A percentile compares a stretch with the other conserved stretches of the same genome.
These are phyloP conservation scores for Guillardia theta DNA, from an alignment of 78 protist genomes.

Conservation along the genomic window DNA sequence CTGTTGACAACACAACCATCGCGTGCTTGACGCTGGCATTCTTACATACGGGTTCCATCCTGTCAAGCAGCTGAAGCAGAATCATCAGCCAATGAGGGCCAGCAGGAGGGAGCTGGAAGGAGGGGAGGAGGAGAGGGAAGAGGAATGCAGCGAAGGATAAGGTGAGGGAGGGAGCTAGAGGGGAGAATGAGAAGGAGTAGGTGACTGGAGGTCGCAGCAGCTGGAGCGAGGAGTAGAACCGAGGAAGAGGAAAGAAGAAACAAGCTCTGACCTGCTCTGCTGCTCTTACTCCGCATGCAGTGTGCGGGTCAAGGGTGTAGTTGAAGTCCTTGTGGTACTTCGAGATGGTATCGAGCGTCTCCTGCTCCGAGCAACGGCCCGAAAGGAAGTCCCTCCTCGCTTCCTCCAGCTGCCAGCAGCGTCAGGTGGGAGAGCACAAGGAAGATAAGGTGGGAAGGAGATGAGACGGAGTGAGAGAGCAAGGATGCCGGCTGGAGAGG, in stretches of 20 bases:
- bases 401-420: neutral
- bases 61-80: too few relatives aligned
- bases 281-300: constrained; percentile 17
- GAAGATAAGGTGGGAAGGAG: neutral
- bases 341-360: neutral
- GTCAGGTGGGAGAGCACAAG: neutral
- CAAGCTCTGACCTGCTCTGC: neutral
- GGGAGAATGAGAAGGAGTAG: too few relatives aligned
- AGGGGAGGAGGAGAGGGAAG: too few relatives aligned
- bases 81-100: too few relatives aligned
- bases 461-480: neutral
- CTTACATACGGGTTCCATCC: neutral
- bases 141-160: too few relatives aligned
- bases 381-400: neutral
- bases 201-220: too few relatives aligned
- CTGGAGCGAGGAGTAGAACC: too few relatives aligned
- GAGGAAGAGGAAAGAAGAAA: too few relatives aligned
- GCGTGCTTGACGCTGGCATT: neutral
- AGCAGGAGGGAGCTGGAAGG: too few relatives aligned
- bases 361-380: neutral
- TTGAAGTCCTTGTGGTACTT: neutral
- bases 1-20: neutral
- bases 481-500: neutral
- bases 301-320: constrained; percentile 37
- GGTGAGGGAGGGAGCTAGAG: too few relatives aligned